These are phyloP conservation scores for Penicillium steckii DNA, from an alignment of 495 filamentous ascomycete species.

Conservation along the genomic window DNA sequence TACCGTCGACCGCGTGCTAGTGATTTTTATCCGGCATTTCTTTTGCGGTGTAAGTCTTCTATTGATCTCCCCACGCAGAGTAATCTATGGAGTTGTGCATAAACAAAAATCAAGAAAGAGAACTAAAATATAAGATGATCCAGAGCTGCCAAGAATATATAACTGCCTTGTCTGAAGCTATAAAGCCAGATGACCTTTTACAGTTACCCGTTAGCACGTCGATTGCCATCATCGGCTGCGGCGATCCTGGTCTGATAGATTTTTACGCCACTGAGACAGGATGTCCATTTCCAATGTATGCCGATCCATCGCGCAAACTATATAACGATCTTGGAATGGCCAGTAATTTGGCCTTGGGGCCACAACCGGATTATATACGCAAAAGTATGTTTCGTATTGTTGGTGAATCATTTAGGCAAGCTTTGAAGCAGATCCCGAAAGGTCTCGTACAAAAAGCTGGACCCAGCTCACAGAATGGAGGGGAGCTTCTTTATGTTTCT, in stretches of 20 bases:
- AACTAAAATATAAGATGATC: neutral
- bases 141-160: slow-evolving; percentile 68
- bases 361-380: slow-evolving; percentile 65
- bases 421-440: slow-evolving; percentile 48
- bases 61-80: neutral
- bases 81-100: neutral
- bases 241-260: slow-evolving; percentile 68
- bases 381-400: slow-evolving; percentile 45
- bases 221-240: slow-evolving; percentile 76
- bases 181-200: slow-evolving; percentile 49
- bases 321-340: slow-evolving; percentile 74
- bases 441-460: slow-evolving; percentile 64
- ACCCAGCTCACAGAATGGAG: slow-evolving; percentile 70
- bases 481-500: slow-evolving; percentile 77
- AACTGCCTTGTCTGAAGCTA: slow-evolving; percentile 56
- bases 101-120: no score
- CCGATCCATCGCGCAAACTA: slow-evolving; percentile 68
- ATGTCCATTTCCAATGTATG: slow-evolving; percentile 79
- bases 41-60: slow-evolving; percentile 73
- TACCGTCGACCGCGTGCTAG: slow-evolving; percentile 55
- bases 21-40: slow-evolving; percentile 87
- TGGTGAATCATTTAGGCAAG: slow-evolving; percentile 53
- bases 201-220: slow-evolving; percentile 56
- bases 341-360: slow-evolving; percentile 58
- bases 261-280: slow-evolving; percentile 60